Evolutionary conservation across 768 basidiomycete genomes (phyloP).

Genomic region (Lactifluus volemus): DNA sequence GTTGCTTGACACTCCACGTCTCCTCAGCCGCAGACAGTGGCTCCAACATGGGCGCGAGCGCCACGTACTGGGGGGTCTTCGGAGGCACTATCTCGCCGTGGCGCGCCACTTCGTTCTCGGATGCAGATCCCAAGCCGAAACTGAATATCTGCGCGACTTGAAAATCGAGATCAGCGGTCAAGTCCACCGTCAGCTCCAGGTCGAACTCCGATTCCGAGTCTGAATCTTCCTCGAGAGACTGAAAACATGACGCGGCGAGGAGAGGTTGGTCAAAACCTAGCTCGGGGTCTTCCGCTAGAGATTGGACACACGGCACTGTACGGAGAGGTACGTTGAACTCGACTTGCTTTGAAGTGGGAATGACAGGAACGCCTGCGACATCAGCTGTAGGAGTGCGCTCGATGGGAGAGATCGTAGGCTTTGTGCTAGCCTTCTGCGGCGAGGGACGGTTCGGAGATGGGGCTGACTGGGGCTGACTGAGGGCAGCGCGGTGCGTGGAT

Average conservation of each 20-base stretch:
- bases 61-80: neutral
- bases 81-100: neutral
- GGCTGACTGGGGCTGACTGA: neutral
- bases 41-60: neutral
- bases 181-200: neutral
- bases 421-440: neutral
- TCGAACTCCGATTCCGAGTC: neutral
- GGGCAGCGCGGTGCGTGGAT: neutral
- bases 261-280: neutral
- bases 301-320: neutral
- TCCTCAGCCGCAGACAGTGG: neutral
- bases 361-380: neutral
- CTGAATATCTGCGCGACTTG: neutral
- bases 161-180: neutral
- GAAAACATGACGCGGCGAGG: constrained; percentile 3
- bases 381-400: neutral
- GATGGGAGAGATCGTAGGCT: neutral
- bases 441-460: neutral
- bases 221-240: neutral
- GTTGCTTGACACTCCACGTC: neutral
- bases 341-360: neutral
- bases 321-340: neutral
- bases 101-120: neutral
- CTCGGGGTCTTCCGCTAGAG: neutral
- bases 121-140: neutral